phyloP scores from a whole-genome alignment of 2,329 filamentous ascomycete species.

The Nemania sp. region DNA sequence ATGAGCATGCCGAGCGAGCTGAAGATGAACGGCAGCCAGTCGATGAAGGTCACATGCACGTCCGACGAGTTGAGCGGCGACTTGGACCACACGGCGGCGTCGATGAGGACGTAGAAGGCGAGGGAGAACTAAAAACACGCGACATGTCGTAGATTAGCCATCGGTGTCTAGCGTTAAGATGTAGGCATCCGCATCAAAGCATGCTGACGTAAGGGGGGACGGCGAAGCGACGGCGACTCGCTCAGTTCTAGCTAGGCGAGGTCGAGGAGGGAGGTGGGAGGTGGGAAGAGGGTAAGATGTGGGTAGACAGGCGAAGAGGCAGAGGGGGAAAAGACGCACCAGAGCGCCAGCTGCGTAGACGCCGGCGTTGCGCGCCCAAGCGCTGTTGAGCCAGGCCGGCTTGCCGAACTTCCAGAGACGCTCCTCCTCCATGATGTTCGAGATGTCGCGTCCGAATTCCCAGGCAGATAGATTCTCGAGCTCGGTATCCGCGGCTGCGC shows the following conservation, averaged over 20 bases:
- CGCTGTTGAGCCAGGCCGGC: conserved; percentile 70
- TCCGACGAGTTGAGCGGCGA: conserved; percentile 62
- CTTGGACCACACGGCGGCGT: conserved; percentile 70
- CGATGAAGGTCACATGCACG: conserved; percentile 68
- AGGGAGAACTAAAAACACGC: conserved; percentile 61
- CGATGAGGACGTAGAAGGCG: conserved; percentile 71
- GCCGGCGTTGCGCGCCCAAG: conserved; percentile 65
- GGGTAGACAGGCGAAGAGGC: no score
- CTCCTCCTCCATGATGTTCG: conserved; percentile 61
- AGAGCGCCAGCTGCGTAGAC: conserved; percentile 66
- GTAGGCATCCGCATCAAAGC: no score
- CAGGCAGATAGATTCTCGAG: neutral
- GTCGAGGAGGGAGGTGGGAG: no score
- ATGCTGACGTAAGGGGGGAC: no score
- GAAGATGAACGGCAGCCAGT: conserved; percentile 73
- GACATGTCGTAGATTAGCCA: neutral
- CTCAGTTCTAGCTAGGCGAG: no score
- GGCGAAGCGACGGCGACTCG: no score
- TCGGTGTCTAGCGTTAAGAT: no score
- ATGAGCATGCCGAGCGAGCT: conserved; percentile 70
- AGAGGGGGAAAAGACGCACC: conserved; percentile 50
- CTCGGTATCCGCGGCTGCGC: neutral
- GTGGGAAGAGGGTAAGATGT: no score
- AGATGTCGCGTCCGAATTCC: neutral
- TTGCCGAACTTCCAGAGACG: conserved; percentile 69